Evolutionary conservation across 257 asterid species (phyloP).

Genomic region (Plantago major): DNA sequence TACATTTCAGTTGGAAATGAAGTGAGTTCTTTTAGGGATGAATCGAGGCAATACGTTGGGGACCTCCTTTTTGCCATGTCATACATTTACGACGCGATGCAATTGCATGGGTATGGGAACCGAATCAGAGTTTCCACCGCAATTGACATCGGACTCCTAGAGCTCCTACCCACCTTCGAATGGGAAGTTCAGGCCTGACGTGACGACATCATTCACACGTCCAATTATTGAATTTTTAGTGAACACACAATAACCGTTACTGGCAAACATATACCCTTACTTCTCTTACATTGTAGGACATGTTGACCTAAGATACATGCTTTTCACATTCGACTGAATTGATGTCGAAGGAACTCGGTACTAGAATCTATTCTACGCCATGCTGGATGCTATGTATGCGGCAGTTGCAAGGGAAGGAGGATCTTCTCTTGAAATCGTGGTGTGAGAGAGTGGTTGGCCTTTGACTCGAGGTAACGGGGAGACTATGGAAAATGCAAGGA

Average conservation of each 20-base stretch:
- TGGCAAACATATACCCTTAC: slow-evolving; percentile 33
- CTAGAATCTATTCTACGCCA: slow-evolving; percentile 25
- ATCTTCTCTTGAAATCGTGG: too few species aligned
- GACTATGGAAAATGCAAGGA: too few species aligned
- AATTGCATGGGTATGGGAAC: slow-evolving; percentile 20
- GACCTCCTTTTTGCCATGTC: slow-evolving; percentile 30
- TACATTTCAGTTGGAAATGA: too few species aligned
- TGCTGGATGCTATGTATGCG: slow-evolving; percentile 10
- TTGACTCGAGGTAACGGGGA: too few species aligned
- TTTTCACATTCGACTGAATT: slow-evolving; percentile 18
- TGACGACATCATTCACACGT: background rate
- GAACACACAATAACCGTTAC: too few species aligned
- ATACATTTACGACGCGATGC: slow-evolving; percentile 23
- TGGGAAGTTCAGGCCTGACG: slow-evolving; percentile 26
- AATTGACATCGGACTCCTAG: slow-evolving; percentile 19
- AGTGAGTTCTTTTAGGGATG: too few species aligned
- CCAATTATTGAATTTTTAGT: slow-evolving; percentile 21
- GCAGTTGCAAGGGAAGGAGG: too few species aligned
- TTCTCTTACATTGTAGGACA: slow-evolving; percentile 21
- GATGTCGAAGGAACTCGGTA: slow-evolving; percentile 23
- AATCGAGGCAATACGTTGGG: slow-evolving; percentile 13
- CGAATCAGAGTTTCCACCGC: slow-evolving; percentile 29
- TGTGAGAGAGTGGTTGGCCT: too few species aligned
- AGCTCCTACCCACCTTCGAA: slow-evolving; percentile 26
- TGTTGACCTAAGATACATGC: slow-evolving; percentile 20